A percentile compares a stretch with the other conserved stretches of the same genome.
Evolutionary conservation across 2,329 filamentous ascomycete species (phyloP).

Genomic region (Amylocarpus encephaloides): DNA sequence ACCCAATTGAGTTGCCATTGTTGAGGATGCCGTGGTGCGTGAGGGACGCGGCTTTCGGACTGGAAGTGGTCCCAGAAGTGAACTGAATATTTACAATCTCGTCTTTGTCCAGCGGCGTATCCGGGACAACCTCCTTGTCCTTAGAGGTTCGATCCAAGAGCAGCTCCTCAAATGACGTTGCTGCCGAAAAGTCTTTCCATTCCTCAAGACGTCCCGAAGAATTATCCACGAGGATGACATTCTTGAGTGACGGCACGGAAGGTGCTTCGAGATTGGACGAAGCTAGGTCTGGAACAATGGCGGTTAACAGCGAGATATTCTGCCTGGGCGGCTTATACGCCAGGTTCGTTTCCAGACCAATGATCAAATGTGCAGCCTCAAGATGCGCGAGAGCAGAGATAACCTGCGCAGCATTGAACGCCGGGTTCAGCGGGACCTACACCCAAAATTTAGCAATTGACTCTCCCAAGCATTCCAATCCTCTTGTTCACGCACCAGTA

Average conservation of each 20-base stretch:
- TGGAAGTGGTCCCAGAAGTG: slow-evolving; percentile 88
- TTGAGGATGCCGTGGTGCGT: slow-evolving; percentile 84
- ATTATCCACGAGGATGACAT: slow-evolving; percentile 76
- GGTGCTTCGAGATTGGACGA: slow-evolving; percentile 36
- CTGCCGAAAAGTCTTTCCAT: slow-evolving; percentile 33
- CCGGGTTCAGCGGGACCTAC: slow-evolving; percentile 81
- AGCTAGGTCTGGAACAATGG: slow-evolving; percentile 42
- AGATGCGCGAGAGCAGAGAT: slow-evolving; percentile 73
- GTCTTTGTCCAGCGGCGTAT: slow-evolving; percentile 44
- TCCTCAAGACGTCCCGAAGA: slow-evolving; percentile 35
- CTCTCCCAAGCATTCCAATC: background rate
- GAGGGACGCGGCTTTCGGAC: slow-evolving; percentile 87
- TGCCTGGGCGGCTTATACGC: slow-evolving; percentile 59
- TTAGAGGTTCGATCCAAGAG: slow-evolving; percentile 19
- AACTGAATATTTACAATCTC: slow-evolving; percentile 95
- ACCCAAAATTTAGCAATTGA: background rate
- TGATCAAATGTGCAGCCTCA: slow-evolving; percentile 64
- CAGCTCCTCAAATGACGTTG: slow-evolving; percentile 30
- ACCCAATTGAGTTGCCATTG: slow-evolving; percentile 79
- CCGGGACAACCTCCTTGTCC: slow-evolving; percentile 37
- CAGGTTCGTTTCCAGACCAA: slow-evolving; percentile 82
- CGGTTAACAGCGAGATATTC: slow-evolving; percentile 50
- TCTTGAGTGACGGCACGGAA: slow-evolving; percentile 60
- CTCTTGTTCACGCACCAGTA: slow-evolving; percentile 51
- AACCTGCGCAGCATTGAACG: slow-evolving; percentile 76